A percentile compares a stretch with the other conserved stretches of the same genome.
Evolutionary conservation across 371 early-diverging fungal genomes (phyloP).

Genomic region (Gilbertella persicaria): DNA sequence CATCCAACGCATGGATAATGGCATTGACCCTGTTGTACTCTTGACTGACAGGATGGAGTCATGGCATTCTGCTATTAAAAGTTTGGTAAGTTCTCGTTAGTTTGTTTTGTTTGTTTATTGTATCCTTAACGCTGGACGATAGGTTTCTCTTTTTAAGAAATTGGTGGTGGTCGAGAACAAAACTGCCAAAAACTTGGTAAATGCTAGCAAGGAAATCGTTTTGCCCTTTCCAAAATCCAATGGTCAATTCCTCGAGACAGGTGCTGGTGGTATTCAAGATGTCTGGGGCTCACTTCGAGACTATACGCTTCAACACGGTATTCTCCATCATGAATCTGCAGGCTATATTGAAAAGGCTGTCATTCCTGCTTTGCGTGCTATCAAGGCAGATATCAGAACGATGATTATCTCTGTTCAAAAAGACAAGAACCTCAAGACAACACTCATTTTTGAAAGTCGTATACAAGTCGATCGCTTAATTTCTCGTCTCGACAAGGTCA

Average conservation of each 20-base stretch:
- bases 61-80: constrained; percentile 43
- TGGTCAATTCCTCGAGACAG: constrained; percentile 38
- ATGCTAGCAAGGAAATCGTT: constrained; percentile 21
- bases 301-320: constrained; percentile 39
- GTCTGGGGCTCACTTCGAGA: constrained; percentile 44
- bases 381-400: constrained; percentile 41
- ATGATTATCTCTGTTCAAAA: constrained; percentile 31
- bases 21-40: constrained; percentile 43
- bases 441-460: constrained; percentile 35
- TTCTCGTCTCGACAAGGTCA: constrained; percentile 27
- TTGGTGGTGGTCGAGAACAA: constrained; percentile 30
- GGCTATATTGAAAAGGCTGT: constrained; percentile 35
- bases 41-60: constrained; percentile 31
- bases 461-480: constrained; percentile 29
- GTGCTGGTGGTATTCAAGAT: constrained; percentile 46
- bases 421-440: constrained; percentile 37
- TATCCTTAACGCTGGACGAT: too few relatives aligned
- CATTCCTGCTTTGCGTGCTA: constrained; percentile 34
- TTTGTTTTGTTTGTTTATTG: too few relatives aligned
- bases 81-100: constrained; percentile 23
- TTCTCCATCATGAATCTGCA: constrained; percentile 42
- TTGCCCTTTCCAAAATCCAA: constrained; percentile 33
- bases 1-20: constrained; percentile 41
- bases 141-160: constrained; percentile 39
- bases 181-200: constrained; percentile 29